phyloP scores from a whole-genome alignment of 2,329 filamentous ascomycete genomes.

The Nothopassalora personata region DNA sequence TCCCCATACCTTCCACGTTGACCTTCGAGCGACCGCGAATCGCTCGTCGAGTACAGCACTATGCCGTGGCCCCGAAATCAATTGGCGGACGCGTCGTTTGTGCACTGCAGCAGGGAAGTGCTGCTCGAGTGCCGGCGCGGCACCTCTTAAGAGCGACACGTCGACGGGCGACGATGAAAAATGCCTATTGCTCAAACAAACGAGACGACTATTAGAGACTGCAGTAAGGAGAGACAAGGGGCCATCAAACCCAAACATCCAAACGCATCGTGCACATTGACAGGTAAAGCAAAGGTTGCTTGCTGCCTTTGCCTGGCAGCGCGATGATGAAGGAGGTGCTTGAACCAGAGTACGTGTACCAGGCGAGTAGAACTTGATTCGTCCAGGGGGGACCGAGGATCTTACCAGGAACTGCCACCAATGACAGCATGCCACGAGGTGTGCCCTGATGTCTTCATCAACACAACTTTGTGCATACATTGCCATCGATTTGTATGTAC shows the following conservation, averaged over 20 bases:
- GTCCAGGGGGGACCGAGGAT: not conserved
- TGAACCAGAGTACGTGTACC: not conserved
- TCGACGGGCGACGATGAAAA: not conserved
- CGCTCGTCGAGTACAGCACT: not conserved
- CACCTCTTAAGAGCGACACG: not conserved
- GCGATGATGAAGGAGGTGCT: not conserved
- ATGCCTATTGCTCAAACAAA: not conserved
- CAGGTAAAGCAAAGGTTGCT: not conserved
- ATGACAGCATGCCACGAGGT: not conserved
- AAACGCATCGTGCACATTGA: conserved; percentile 5
- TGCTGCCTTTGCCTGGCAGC: not conserved
- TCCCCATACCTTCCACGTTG: conserved; percentile 8
- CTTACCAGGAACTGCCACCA: not conserved
- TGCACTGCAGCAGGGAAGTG: not conserved
- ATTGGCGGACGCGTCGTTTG: not conserved
- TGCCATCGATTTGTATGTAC: not conserved
- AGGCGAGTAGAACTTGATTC: not conserved
- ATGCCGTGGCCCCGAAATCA: not conserved
- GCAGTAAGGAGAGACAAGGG: conserved; percentile 7
- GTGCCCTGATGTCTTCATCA: not conserved
- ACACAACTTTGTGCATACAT: too few species aligned
- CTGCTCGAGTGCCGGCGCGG: conserved; percentile 1
- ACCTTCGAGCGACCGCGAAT: conserved; percentile 5
- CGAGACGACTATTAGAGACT: conserved; percentile 1
- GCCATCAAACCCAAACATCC: conserved; percentile 1